Conservation (phyloP, 768 basidiomycete genomes). For the Suillus occidentalis region DNA sequence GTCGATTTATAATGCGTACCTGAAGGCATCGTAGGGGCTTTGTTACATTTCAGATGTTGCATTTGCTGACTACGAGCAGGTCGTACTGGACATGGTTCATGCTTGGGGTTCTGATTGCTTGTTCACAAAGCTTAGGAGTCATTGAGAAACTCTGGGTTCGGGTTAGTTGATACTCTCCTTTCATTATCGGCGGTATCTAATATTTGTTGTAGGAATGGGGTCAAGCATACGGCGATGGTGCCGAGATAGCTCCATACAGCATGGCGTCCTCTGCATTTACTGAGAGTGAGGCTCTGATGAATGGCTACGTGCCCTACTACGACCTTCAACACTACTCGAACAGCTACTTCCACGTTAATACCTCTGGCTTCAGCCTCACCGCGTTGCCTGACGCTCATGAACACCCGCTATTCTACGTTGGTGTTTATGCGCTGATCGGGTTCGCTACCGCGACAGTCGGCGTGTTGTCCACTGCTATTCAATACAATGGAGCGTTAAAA, state of each 20-base stretch:
- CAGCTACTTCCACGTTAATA: slow-evolving; percentile 19
- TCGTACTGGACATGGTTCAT: slow-evolving; percentile 34
- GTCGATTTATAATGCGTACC: slow-evolving; percentile 64
- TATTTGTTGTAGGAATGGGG: slow-evolving; percentile 27
- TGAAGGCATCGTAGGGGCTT: slow-evolving; percentile 59
- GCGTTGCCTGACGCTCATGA: slow-evolving; percentile 48
- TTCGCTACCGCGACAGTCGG: slow-evolving; percentile 47
- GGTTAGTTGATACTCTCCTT: slow-evolving; percentile 12
- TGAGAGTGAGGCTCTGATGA: slow-evolving; percentile 32
- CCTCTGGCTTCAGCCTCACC: slow-evolving; percentile 18
- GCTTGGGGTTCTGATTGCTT: slow-evolving; percentile 21
- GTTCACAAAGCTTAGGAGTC: slow-evolving; percentile 27
- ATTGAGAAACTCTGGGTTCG: slow-evolving; percentile 32
- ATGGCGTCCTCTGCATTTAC: slow-evolving; percentile 23
- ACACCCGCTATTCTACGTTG: slow-evolving; percentile 72
- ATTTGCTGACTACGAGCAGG: slow-evolving; percentile 11
- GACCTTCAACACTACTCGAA: slow-evolving; percentile 17
- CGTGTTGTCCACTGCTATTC: slow-evolving; percentile 47
- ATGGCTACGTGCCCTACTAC: slow-evolving; percentile 21
- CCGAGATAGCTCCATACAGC: slow-evolving; percentile 9
- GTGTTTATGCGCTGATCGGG: slow-evolving; percentile 64
- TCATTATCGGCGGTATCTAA: slow-evolving; percentile 1
- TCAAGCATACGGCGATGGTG: slow-evolving; percentile 18
- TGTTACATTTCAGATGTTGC: not conserved
- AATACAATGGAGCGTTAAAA: slow-evolving; percentile 54